These are phyloP conservation scores for Sarocladium strictum DNA, from an alignment of 2,329 filamentous ascomycete species.

Conservation along the genomic window DNA sequence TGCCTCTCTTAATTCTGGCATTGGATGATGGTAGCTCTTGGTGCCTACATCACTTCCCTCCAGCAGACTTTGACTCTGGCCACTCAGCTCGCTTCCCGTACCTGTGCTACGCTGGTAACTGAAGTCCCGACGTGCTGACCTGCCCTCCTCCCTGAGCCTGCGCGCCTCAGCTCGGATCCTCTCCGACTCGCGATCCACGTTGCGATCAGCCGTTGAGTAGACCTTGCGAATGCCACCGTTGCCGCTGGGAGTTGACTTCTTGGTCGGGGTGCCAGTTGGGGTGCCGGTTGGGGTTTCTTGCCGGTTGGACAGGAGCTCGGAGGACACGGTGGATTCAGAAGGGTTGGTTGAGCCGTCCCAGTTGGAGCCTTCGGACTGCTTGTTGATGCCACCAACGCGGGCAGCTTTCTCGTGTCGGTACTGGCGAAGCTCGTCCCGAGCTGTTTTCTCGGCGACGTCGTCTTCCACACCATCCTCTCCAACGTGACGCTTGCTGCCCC, in stretches of 20 bases:
- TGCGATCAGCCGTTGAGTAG: constrained; percentile 54
- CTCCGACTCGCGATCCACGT: constrained; percentile 44
- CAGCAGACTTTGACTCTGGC: constrained; percentile 20
- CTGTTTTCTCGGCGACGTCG: constrained; percentile 56
- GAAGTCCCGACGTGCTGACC: constrained; percentile 41
- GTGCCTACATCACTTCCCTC: constrained; percentile 43
- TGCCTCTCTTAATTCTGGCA: constrained; percentile 41
- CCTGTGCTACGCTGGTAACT: constrained; percentile 43
- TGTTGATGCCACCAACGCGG: constrained; percentile 83
- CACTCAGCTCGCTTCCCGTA: constrained; percentile 33
- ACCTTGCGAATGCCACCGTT: constrained; percentile 53
- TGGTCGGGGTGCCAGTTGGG: constrained; percentile 27
- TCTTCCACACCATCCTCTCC: constrained; percentile 59
- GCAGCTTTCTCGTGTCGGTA: constrained; percentile 87
- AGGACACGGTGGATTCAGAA: constrained; percentile 55
- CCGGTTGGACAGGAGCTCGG: constrained; percentile 54
- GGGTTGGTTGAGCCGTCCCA: constrained; percentile 72
- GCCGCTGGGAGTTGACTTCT: constrained; percentile 11
- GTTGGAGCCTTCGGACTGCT: constrained; percentile 67
- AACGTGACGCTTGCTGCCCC: constrained; percentile 39
- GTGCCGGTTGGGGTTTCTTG: constrained; percentile 51
- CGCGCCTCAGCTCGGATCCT: constrained; percentile 51
- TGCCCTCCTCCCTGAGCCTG: constrained; percentile 47
- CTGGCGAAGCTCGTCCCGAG: constrained; percentile 64
- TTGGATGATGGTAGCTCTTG: constrained; percentile 51